Evolutionary conservation across 768 basidiomycete species (phyloP), one percentile per base, ranked within the genome.

Genomic region (Lactarius akahatsu): DNA sequence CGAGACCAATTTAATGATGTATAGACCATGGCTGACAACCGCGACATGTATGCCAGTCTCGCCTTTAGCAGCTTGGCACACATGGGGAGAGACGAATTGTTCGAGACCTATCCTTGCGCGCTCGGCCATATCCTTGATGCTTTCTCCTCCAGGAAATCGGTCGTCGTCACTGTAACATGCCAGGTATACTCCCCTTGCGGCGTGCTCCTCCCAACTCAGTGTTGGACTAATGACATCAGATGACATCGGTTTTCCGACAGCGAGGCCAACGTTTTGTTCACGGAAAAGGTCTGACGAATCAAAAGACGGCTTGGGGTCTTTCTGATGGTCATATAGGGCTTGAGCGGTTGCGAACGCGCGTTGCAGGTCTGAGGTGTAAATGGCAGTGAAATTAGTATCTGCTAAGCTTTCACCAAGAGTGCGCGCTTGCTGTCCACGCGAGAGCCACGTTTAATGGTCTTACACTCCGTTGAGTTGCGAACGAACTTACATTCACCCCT

Each of bases 1-100:
- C 26, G 79, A 77, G 4, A 91, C 73, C 11, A 89, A 75, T 75
- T 76, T 72, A 65, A 73, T 73, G 54, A 92, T 88, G 74, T 86
- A 87, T 23, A 90, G 70, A 0, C 91, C 90, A 74, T 94, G 91
- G 75, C 90, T 90, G 56, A 91, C 86, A 45, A 92, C 71, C 1
- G 85, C 89, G 30, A 92, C 74, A 67, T 87, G 87, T 8, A 80
- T 72, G 38, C 78, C 78, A 52, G 76, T 71, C 64, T 65, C 74
- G 40, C 78, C 77, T 23, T 77, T 76, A 26, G 77, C 77, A 1
- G 79, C 80, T 23, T 79, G 72, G 73, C 75, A 68, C 20, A 91
- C 75, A 70, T 87, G 81, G 3, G 86, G 83, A 70, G 88, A 71
- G 9, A 91, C 72, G 20, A 87, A 72, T 4, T 85, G 5, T 78